Evolutionary conservation across 352 stramenopile species (phyloP).

Genomic region (Stramenopiles sp.): DNA sequence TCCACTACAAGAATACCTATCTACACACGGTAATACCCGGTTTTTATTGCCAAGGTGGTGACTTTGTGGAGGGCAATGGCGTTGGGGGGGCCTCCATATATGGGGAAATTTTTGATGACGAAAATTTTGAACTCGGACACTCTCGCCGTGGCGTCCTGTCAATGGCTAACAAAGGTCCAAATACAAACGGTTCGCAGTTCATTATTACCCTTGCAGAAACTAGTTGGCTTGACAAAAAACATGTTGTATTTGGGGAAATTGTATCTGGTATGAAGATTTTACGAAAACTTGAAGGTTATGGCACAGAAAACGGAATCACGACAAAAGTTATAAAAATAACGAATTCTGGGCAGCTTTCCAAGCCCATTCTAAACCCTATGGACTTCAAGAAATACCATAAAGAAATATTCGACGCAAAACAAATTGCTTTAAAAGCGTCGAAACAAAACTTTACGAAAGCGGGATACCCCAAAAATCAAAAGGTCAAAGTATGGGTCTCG

Average conservation of each 20-base stretch:
- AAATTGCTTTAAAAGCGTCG: too few species aligned
- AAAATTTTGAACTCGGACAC: background rate
- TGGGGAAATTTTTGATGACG: background rate
- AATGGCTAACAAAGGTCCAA: conserved; percentile 85
- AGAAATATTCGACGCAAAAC: too few species aligned
- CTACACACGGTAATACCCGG: conserved; percentile 53
- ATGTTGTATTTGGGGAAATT: conserved; percentile 9
- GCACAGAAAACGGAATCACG: too few species aligned
- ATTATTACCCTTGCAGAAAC: conserved; percentile 81
- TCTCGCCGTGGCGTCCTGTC: conserved; percentile 26
- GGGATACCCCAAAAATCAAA: too few species aligned
- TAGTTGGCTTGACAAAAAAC: conserved; percentile 38
- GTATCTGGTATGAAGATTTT: background rate
- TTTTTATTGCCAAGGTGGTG: conserved; percentile 1
- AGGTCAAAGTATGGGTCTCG: too few species aligned
- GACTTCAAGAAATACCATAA: too few species aligned
- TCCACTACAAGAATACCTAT: conserved; percentile 83
- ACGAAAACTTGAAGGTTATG: too few species aligned
- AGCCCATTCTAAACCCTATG: too few species aligned
- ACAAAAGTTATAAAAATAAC: too few species aligned
- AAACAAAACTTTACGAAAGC: too few species aligned
- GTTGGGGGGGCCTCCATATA: conserved; percentile 5
- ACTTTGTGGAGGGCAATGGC: background rate
- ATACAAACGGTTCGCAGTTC: conserved; percentile 97
- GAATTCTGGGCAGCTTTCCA: too few species aligned